Evolutionary conservation across 2,329 filamentous ascomycete genomes (phyloP), one percentile per base, ranked within the genome.

Genomic region (Coniochaeta hoffmannii): DNA sequence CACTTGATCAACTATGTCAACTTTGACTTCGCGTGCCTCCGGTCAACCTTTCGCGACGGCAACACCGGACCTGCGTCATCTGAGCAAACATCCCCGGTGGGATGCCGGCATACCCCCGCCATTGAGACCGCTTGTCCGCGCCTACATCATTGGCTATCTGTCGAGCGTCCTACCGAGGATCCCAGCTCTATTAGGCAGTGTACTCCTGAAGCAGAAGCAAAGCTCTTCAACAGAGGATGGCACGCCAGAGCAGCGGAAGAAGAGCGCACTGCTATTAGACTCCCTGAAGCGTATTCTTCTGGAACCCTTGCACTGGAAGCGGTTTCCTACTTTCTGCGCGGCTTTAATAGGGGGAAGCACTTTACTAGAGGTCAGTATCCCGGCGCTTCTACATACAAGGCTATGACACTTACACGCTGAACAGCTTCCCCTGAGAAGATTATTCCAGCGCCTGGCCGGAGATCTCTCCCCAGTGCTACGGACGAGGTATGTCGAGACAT

Each of bases 251-350:
- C 57, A 62, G 24, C 41, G 19, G 10, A 12, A 15, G 12, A 46
- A 28, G 26, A 22, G 3, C 12, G 36, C 36, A 41, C 36, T 22
- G 19, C 22, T 46, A 28, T 56, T 65, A 15, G 65, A 62, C 14
- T 71, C 66, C 51, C 64, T 72, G 63, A 65, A 54, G 54, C 70
- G 64, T 44, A 77, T 82, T 56, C 64, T 85, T 32, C 69, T 68
- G 38, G 73, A 74, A 8, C 81, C 80, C 2, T 68, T 85, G 15
- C 79, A 81, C 46, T 69, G 72, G 55, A 76, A 78, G 57, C 74
- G 82, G 9, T 86, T 86, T 62, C 81, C 83, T 44, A 74, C 81
- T 4, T 86, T 86, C 64, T 86, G 83, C 65, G 83, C 82, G 8
- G 72, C 76, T 7, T 68, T 86, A 10, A 77, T 82, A 36, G 83